A percentile compares a stretch with the other conserved stretches of the same genome.
phyloP scores from a whole-genome alignment of 768 basidiomycete genomes.

The Suillus subluteus region DNA sequence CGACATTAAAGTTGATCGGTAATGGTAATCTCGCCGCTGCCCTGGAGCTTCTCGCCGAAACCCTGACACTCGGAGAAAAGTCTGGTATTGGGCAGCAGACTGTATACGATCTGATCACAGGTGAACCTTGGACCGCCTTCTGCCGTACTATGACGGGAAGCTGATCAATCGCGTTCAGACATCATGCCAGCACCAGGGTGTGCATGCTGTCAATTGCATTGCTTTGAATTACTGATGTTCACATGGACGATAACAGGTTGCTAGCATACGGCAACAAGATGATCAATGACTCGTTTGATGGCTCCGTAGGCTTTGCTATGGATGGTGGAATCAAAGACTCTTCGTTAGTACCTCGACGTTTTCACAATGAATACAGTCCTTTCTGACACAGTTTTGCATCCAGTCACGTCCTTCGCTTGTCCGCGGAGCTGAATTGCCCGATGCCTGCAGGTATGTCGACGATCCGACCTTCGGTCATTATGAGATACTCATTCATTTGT shows the following conservation, averaged over 20 bases:
- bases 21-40: slow-evolving; percentile 79
- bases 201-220: slow-evolving; percentile 15
- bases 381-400: slow-evolving; percentile 15
- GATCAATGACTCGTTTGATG: slow-evolving; percentile 75
- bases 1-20: slow-evolving; percentile 77
- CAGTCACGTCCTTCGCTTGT: slow-evolving; percentile 72
- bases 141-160: slow-evolving; percentile 2
- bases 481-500: background rate
- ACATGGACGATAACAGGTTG: slow-evolving; percentile 38
- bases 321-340: slow-evolving; percentile 92
- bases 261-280: slow-evolving; percentile 69
- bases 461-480: background rate
- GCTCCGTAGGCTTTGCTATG: slow-evolving; percentile 72
- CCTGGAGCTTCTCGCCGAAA: slow-evolving; percentile 79
- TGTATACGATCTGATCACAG: slow-evolving; percentile 61
- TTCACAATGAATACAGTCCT: background rate
- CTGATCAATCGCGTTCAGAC: slow-evolving; percentile 44
- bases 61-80: slow-evolving; percentile 85
- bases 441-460: slow-evolving; percentile 51
- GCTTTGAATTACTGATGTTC: slow-evolving; percentile 9
- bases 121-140: slow-evolving; percentile 30
- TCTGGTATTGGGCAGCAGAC: slow-evolving; percentile 72
- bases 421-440: slow-evolving; percentile 64
- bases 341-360: slow-evolving; percentile 39
- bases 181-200: slow-evolving; percentile 70